phyloP scores from a whole-genome alignment of 495 filamentous ascomycete species.

The Filosporella fistucella region DNA sequence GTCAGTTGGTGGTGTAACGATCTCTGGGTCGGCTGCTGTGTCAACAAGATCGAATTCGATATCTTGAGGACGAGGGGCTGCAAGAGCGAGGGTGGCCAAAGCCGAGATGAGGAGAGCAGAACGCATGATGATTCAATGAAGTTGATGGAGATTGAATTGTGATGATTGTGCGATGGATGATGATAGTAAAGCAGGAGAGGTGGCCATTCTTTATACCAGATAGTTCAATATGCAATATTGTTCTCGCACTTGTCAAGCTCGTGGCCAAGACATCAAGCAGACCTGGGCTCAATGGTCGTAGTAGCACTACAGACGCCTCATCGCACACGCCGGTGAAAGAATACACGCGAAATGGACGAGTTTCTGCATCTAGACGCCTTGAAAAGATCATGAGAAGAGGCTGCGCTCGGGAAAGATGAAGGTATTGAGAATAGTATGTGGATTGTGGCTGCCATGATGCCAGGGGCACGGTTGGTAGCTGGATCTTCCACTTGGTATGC shows the following conservation, averaged over 20 bases:
- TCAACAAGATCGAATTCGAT: conserved; percentile 14
- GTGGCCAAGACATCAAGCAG: background rate
- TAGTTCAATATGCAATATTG: background rate
- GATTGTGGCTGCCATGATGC: conserved; percentile 2
- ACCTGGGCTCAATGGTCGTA: background rate
- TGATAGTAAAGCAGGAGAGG: background rate
- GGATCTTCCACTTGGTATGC: too few relatives aligned
- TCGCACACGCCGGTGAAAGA: background rate
- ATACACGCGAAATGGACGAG: background rate
- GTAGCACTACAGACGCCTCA: background rate
- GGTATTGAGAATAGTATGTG: background rate
- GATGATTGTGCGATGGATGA: too few relatives aligned
- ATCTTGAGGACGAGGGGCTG: conserved; percentile 17
- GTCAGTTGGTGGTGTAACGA: background rate
- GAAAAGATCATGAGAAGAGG: background rate
- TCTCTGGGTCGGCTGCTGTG: conserved; percentile 3
- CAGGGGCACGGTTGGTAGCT: too few relatives aligned
- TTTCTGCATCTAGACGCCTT: background rate
- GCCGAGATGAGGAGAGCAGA: conserved; percentile 10
- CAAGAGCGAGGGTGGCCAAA: conserved; percentile 14
- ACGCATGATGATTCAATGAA: conserved; percentile 5
- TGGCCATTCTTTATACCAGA: background rate
- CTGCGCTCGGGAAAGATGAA: background rate
- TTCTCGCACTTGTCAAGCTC: background rate
- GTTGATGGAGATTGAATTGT: background rate